phyloP scores from a whole-genome alignment of 495 filamentous ascomycete species.

The Aspergillus leporis region DNA sequence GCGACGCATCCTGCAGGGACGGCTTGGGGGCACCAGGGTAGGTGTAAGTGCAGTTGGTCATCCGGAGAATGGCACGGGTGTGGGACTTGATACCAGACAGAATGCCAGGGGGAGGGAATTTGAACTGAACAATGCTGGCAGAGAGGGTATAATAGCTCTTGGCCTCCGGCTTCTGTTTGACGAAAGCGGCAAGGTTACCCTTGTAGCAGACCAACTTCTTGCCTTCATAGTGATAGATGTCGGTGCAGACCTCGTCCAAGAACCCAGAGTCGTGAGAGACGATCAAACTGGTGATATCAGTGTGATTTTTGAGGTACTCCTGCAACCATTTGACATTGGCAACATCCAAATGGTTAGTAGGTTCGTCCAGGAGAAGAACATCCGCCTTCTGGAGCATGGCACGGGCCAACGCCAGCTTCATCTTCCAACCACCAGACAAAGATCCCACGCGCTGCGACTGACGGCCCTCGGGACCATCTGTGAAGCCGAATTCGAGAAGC shows the following conservation, averaged over 20 bases:
- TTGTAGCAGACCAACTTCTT: conserved; percentile 97
- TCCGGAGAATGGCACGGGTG: conserved; percentile 91
- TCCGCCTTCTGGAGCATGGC: conserved; percentile 97
- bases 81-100: conserved; percentile 91
- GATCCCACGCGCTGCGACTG: conserved; percentile 88
- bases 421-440: conserved; percentile 99
- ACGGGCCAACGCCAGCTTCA: conserved; percentile 96
- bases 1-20: conserved; percentile 82
- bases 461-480: conserved; percentile 80
- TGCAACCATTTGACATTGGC: conserved; percentile 95
- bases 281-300: conserved; percentile 96
- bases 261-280: conserved; percentile 98
- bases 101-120: conserved; percentile 95
- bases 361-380: conserved; percentile 94
- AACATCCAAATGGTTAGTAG: conserved; percentile 97
- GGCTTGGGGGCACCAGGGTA: conserved; percentile 87
- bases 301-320: conserved; percentile 91
- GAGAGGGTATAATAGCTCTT: conserved; percentile 99
- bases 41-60: conserved; percentile 86
- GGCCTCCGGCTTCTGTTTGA: conserved; percentile 89
- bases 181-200: conserved; percentile 91
- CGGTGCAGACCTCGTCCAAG: conserved; percentile 94
- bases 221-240: conserved; percentile 98
- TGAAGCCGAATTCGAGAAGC: conserved; percentile 90
- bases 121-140: conserved; percentile 87